These are phyloP conservation scores for Suillus subluteus DNA, from an alignment of 768 basidiomycete genomes.

Conservation along the genomic window DNA sequence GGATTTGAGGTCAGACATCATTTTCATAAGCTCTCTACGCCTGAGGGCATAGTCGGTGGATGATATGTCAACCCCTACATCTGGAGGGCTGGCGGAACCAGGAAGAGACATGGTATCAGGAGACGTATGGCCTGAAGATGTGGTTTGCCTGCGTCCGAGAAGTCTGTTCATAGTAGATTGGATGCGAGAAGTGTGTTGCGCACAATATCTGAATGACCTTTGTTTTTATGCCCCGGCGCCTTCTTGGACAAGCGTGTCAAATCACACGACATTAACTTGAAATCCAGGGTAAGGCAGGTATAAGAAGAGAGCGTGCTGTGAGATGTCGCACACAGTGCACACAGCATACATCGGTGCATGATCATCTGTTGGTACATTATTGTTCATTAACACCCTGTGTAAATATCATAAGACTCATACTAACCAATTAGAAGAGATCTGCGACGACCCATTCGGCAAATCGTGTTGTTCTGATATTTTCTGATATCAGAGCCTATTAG, in stretches of 20 bases:
- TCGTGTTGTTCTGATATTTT: not conserved
- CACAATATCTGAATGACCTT: not conserved
- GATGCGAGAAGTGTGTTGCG: not conserved
- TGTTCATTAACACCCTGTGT: not conserved
- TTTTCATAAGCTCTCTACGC: conserved; percentile 44
- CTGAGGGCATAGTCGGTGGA: conserved; percentile 43
- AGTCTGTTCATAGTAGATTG: not conserved
- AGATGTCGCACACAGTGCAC: not conserved
- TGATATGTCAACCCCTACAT: conserved; percentile 22
- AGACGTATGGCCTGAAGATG: not conserved
- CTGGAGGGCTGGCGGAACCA: not conserved
- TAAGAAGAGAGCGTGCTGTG: too few species aligned
- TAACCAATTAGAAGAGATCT: not conserved
- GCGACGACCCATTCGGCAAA: not conserved
- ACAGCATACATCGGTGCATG: not conserved
- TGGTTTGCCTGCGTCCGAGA: not conserved
- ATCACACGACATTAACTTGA: not conserved
- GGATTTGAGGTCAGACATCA: conserved; percentile 39
- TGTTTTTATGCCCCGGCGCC: not conserved
- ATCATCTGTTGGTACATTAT: not conserved
- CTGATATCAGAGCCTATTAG: not conserved
- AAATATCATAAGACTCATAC: not conserved
- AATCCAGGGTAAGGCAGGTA: not conserved
- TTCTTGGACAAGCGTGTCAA: not conserved
- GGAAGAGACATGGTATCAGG: conserved; percentile 3